These are phyloP conservation scores for Lasiodiplodia gonubiensis DNA, from an alignment of 2,329 filamentous ascomycete genomes.

Conservation along the genomic window DNA sequence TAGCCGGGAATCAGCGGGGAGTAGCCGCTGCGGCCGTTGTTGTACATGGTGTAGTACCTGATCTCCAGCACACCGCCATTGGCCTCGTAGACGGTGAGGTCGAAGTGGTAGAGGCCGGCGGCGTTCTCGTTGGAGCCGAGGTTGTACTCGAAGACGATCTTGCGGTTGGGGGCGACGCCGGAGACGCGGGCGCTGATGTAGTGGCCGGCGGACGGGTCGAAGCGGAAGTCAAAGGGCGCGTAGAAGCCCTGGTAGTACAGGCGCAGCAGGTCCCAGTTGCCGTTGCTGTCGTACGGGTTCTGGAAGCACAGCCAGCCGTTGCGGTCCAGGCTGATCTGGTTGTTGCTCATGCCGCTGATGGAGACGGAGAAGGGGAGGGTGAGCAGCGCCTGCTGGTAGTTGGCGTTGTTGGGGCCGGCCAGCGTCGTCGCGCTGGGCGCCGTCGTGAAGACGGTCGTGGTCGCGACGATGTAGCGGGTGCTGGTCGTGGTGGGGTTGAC, in stretches of 20 bases:
- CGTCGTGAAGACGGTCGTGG: not conserved
- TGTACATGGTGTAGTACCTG: not conserved
- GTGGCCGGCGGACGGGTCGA: not conserved
- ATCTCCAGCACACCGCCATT: not conserved
- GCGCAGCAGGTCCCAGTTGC: not conserved
- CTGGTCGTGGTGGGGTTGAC: not conserved
- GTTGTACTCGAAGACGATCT: not conserved
- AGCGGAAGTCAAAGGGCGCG: not conserved
- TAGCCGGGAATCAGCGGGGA: not conserved
- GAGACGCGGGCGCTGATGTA: not conserved
- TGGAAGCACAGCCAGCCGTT: constrained; percentile 1
- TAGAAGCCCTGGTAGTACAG: not conserved
- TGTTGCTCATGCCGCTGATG: not conserved
- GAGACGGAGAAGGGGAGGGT: not conserved
- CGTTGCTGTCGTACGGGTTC: not conserved
- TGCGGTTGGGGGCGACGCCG: not conserved
- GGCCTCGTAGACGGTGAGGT: not conserved
- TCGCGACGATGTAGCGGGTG: not conserved
- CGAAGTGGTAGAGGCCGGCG: not conserved
- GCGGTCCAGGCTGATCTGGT: not conserved
- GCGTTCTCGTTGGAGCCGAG: not conserved
- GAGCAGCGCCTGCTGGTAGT: not conserved
- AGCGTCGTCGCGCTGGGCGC: not conserved
- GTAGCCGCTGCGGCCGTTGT: not conserved
- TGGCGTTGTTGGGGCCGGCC: not conserved